A percentile compares a stretch with the other conserved stretches of the same genome.
Evolutionary conservation across 176 grass and related monocot genomes (phyloP).

Genomic region (Melocanna baccifera): DNA sequence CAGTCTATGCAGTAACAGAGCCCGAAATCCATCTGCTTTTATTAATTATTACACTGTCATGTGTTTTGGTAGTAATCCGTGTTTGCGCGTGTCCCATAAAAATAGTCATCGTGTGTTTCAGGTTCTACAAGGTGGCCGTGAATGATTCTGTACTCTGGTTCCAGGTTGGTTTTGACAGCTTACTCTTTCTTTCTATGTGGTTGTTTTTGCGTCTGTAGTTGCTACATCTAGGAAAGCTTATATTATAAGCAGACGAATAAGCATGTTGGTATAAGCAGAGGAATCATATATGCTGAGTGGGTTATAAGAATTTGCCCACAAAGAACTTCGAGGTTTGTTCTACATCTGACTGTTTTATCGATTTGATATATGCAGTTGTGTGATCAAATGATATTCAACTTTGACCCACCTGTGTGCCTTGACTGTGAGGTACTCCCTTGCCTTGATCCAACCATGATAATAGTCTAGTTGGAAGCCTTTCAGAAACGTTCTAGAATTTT

Average conservation of each 20-base stretch:
- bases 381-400: slow-evolving; percentile 88
- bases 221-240: neutral
- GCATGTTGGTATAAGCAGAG: neutral
- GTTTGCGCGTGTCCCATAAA: neutral
- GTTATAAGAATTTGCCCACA: neutral
- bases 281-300: neutral
- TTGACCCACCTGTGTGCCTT: slow-evolving; percentile 71
- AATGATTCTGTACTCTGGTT: slow-evolving; percentile 87
- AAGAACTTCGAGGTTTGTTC: neutral
- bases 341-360: slow-evolving; percentile 14
- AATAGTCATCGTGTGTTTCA: slow-evolving; percentile 37
- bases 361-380: slow-evolving; percentile 56
- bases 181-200: slow-evolving; percentile 26
- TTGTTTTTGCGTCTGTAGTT: neutral
- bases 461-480: neutral
- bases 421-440: slow-evolving; percentile 64
- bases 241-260: neutral
- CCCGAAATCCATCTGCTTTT: neutral
- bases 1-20: neutral
- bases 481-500: neutral
- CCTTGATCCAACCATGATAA: slow-evolving; percentile 12
- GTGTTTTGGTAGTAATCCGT: neutral
- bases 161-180: slow-evolving; percentile 67
- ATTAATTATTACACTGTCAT: neutral
- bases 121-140: slow-evolving; percentile 77